Conservation (phyloP, 306 rosid species). For the Quercus agrifolia region DNA sequence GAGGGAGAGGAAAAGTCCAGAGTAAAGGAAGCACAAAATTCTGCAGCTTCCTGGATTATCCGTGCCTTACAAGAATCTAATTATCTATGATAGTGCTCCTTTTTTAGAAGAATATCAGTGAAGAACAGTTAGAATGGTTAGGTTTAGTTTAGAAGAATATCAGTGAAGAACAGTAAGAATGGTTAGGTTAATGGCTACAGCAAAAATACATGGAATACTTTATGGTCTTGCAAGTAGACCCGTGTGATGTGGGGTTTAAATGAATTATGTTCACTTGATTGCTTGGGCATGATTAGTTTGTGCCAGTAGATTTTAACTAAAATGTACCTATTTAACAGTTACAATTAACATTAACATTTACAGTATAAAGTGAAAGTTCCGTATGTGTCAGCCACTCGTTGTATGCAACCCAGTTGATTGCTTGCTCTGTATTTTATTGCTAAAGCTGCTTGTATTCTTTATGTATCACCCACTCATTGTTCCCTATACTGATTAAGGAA, state of each 20-base stretch:
- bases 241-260: not conserved
- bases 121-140: not conserved
- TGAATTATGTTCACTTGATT: not conserved
- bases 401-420: no score
- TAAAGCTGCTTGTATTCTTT: no score
- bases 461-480: no score
- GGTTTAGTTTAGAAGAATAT: not conserved
- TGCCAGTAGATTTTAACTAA: not conserved
- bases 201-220: not conserved
- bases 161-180: not conserved
- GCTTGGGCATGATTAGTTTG: not conserved
- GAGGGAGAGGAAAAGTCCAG: constrained; percentile 41
- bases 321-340: not conserved
- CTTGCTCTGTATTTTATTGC: no score
- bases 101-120: not conserved
- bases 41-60: constrained; percentile 73
- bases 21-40: constrained; percentile 52
- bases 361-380: not conserved
- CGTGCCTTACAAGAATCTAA: constrained; percentile 38
- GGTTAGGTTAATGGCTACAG: not conserved
- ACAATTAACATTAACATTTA: not conserved
- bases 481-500: no score
- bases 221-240: not conserved
- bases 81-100: constrained; percentile 16
- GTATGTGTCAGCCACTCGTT: not conserved